Conservation (phyloP, 1,139 yeast species). For the Geotrichum siamense region DNA sequence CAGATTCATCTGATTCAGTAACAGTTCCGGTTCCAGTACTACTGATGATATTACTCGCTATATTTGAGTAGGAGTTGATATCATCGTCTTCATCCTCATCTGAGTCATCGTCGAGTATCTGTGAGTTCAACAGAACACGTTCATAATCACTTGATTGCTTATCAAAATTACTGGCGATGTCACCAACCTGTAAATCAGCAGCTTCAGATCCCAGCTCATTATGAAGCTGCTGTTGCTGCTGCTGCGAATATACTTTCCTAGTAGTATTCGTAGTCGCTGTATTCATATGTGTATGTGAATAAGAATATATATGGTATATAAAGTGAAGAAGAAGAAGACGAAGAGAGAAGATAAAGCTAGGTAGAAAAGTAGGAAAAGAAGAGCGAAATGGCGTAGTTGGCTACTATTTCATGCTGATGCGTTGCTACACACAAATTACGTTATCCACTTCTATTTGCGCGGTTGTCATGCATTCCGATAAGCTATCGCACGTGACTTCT, state of each 20-base stretch:
- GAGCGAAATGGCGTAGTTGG: no score
- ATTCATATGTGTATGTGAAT: no score
- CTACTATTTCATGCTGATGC: no score
- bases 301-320: no score
- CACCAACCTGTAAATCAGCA: neutral
- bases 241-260: conserved; percentile 1
- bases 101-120: conserved; percentile 7
- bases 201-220: neutral
- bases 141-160: conserved; percentile 9
- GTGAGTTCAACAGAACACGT: conserved; percentile 13
- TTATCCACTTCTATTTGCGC: no score
- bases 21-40: neutral
- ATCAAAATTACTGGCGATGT: neutral
- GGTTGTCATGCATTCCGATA: no score
- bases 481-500: no score
- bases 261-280: conserved; percentile 6
- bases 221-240: neutral
- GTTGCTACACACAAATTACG: no score
- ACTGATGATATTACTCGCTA: conserved; percentile 1
- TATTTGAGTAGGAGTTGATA: neutral
- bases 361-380: no score
- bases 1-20: conserved; percentile 30
- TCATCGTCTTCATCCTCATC: conserved; percentile 2
- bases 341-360: no score
- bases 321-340: no score